Base-by-base conservation (phyloP, 306 rosid species). In the Cotoneaster glaucophyllus region DNA sequence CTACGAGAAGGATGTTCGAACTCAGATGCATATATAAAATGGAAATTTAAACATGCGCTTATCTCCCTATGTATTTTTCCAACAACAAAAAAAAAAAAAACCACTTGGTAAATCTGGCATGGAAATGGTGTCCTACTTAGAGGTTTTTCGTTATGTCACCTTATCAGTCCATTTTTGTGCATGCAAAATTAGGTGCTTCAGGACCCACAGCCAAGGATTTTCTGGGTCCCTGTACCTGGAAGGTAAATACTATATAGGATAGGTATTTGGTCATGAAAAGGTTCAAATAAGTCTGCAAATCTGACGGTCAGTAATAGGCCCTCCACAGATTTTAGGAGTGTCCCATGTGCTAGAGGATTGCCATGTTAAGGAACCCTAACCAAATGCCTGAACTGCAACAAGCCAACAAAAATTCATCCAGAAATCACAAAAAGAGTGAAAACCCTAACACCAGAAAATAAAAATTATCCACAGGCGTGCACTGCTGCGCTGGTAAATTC, bases 221-320 rank as follows among this genome's bases (percentile, higher is more conserved):
- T 72, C 59, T 68, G 72, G 73, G 73, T 59, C 84, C 82, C 87
- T 43, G 45, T n/a, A n/a, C 62, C 14, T 9, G 13, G 62, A 22
- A 56, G 61, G 52, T 25, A 67, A 71, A 15, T 48, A 48, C 1
- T 0, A 5, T 48, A 50, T 69, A n/a, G 45, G 65, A 63, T 54
- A 15, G 57, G 58, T 17, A 58, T 45, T 54, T 82, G n/a, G 74
- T 10, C 73, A 24, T 43, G 25, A 24, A 50, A 70, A 25, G 26
- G 11, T 13, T 26, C 19, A 25, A 31, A 57, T 22, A 71, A 80
- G 82, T 79, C 67, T 34, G 22, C 71, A 56, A 53, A 77, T 58
- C 76, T 75, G 65, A 11, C 74, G 77, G 90, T 86, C 86, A 54
- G 73, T 69, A 34, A 4, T 13, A 29, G 74, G 53, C 74, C 24